Base-by-base conservation (phyloP, 495 filamentous ascomycete genomes). In the Neurospora tetrasperma region DNA sequence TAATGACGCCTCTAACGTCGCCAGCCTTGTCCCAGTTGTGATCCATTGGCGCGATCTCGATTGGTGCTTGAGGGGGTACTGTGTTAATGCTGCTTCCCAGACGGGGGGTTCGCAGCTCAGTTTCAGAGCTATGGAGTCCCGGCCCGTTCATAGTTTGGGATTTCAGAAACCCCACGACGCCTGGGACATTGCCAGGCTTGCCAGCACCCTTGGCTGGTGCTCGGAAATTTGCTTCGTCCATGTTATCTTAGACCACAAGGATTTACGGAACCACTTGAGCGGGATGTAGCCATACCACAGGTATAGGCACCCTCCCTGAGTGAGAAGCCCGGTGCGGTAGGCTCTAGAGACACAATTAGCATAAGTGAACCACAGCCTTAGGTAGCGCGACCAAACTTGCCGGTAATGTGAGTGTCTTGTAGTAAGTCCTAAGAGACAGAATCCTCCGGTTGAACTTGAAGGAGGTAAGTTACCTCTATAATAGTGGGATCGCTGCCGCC, bases 91-190 rank as follows among this genome's bases (percentile, higher is more conserved):
- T 48, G 44, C 4, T 18, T 48, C 10, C 4, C 9, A 48, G 20
- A n/a, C 5, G n/a, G 11, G n/a, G 44, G 44, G 5, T 5, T 9
- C n/a, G 10, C n/a, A n/a, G 44, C 4, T 48, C 1, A 11, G 20
- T 10, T 11, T 2, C 16, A 18, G 42, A 43, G 42, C 14, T 43
- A 7, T 43, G 42, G 14, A 3, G 42, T 7, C 18, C 42, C 7
- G 42, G 1, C 0, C 0, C 0, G 6, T 0, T 18, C 16, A 7
- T 44, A 5, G 0, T n/a, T 9, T 9, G 16, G 0, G 3, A 16
- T 9, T 0, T 0, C 6, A 9, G 2, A 2, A n/a, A 23, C 4
- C 5, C 23, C 20, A 54, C 23, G 20, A 5, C 20, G 10, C 1
- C 10, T 12, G 1, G 10, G n/a, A 23, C 4, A 11, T 12, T 54